These are phyloP conservation scores for Scheffersomyces cryptocercus DNA, from an alignment of 1,139 yeast genomes.

Conservation along the genomic window DNA sequence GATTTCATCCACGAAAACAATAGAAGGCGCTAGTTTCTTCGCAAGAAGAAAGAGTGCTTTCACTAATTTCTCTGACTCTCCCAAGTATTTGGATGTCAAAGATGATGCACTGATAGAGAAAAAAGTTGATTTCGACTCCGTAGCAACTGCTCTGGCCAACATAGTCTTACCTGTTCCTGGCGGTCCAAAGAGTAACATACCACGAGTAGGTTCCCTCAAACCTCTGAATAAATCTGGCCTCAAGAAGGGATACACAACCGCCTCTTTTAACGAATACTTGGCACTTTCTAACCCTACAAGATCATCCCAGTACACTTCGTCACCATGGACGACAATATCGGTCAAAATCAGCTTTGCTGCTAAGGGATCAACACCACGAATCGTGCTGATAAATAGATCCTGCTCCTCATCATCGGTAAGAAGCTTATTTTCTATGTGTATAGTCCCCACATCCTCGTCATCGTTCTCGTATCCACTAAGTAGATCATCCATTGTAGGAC, in stretches of 20 bases:
- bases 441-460: slow-evolving; percentile 2
- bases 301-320: slow-evolving; percentile 96
- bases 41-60: slow-evolving; percentile 87
- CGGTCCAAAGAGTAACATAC: slow-evolving; percentile 95
- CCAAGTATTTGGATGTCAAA: slow-evolving; percentile 85
- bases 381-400: slow-evolving; percentile 38
- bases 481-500: slow-evolving; percentile 32
- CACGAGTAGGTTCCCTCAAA: slow-evolving; percentile 91
- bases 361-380: slow-evolving; percentile 43
- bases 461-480: slow-evolving; percentile 21
- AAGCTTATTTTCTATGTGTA: not conserved
- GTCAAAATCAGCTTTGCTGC: slow-evolving; percentile 70
- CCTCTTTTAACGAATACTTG: slow-evolving; percentile 86
- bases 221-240: slow-evolving; percentile 93
- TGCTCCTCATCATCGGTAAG: slow-evolving; percentile 67
- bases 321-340: slow-evolving; percentile 92
- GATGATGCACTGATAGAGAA: slow-evolving; percentile 92
- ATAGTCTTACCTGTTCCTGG: slow-evolving; percentile 99
- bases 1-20: slow-evolving; percentile 94
- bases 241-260: slow-evolving; percentile 94
- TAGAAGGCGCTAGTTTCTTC: slow-evolving; percentile 84
- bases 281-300: slow-evolving; percentile 93
- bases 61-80: slow-evolving; percentile 93
- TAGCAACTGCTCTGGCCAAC: slow-evolving; percentile 97
- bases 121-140: slow-evolving; percentile 92